These are phyloP conservation scores for Otatea glauca DNA, from an alignment of 176 grass and related monocot genomes.

Conservation along the genomic window DNA sequence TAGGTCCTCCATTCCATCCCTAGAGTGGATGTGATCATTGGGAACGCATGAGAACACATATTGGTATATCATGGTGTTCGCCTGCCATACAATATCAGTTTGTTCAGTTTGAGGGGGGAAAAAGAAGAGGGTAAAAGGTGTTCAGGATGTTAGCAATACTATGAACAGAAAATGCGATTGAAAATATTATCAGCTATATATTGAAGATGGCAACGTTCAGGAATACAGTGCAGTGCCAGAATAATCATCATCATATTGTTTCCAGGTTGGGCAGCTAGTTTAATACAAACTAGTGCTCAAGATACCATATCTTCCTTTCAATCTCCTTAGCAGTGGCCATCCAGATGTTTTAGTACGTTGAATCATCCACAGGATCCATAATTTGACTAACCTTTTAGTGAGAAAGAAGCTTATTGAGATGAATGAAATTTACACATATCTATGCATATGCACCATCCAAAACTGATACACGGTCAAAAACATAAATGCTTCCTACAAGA, in stretches of 20 bases:
- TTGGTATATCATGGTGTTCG: constrained; percentile 90
- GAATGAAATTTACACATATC: constrained; percentile 17
- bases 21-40: constrained; percentile 89
- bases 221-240: constrained; percentile 11
- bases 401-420: constrained; percentile 27
- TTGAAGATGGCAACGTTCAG: background rate
- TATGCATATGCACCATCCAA: background rate
- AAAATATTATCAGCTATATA: constrained; percentile 5
- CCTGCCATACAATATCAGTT: constrained; percentile 56
- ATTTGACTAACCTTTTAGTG: constrained; percentile 75
- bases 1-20: constrained; percentile 41
- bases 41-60: constrained; percentile 95
- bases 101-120: background rate
- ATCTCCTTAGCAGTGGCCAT: constrained; percentile 94
- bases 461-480: background rate
- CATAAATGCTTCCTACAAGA: constrained; percentile 12
- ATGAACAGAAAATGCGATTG: background rate
- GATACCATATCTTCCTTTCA: constrained; percentile 16
- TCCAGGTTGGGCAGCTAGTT: background rate
- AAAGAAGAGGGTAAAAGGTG: background rate
- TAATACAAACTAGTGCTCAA: background rate
- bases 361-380: constrained; percentile 79
- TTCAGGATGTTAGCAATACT: background rate
- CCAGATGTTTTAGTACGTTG: constrained; percentile 95
- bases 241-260: constrained; percentile 9